These are phyloP conservation scores for Alternaria ethzedia DNA, from an alignment of 2,329 filamentous ascomycete species.

Conservation along the genomic window DNA sequence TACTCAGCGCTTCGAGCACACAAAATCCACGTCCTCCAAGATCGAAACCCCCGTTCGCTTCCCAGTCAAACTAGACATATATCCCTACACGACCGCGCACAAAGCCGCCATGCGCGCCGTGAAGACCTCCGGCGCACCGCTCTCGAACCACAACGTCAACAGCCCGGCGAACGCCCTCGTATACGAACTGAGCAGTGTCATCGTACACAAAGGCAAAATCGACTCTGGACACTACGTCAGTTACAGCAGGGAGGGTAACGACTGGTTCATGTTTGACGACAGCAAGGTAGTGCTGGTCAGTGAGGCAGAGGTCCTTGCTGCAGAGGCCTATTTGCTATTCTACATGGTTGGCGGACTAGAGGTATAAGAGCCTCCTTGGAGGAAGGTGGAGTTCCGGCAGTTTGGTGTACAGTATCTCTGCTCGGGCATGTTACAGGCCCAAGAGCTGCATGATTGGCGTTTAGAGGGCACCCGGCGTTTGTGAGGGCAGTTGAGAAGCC, in stretches of 20 bases:
- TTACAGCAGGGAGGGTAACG: constrained; percentile 81
- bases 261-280: constrained; percentile 98
- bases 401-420: neutral
- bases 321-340: constrained; percentile 89
- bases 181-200: constrained; percentile 87
- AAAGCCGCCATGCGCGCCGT: constrained; percentile 33
- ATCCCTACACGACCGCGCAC: constrained; percentile 79
- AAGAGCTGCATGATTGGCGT: neutral
- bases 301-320: constrained; percentile 82
- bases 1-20: constrained; percentile 73
- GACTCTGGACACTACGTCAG: constrained; percentile 91
- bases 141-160: constrained; percentile 42
- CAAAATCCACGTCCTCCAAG: constrained; percentile 77
- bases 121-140: constrained; percentile 47
- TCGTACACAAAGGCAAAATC: constrained; percentile 92
- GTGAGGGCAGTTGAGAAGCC: neutral
- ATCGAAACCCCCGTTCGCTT: constrained; percentile 88
- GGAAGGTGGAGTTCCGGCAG: neutral
- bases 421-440: neutral
- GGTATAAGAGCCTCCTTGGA: constrained; percentile 18
- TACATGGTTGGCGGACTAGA: constrained; percentile 60
- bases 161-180: constrained; percentile 62
- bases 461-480: neutral
- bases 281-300: constrained; percentile 86
- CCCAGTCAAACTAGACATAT: constrained; percentile 85